A percentile compares a stretch with the other conserved stretches of the same genome.
These are phyloP conservation scores for Lepiota brunneoincarnata DNA, from an alignment of 768 basidiomycete species.

Conservation along the genomic window DNA sequence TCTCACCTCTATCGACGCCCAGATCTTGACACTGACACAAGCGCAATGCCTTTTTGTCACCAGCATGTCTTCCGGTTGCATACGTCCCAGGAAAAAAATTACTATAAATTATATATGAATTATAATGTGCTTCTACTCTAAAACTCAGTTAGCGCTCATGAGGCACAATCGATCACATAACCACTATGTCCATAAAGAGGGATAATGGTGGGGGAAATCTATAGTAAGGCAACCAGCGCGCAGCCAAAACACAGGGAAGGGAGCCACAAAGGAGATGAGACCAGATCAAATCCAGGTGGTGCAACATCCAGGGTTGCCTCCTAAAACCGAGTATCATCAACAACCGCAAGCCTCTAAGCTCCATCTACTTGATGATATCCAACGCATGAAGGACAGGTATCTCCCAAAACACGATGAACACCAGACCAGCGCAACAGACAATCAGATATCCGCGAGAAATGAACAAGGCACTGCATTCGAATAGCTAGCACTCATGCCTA, in stretches of 20 bases:
- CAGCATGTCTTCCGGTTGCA: neutral
- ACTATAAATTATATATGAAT: neutral
- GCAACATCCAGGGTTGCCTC: neutral
- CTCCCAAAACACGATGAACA: too few species aligned
- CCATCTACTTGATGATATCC: too few species aligned
- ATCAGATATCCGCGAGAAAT: neutral
- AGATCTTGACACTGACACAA: too few species aligned
- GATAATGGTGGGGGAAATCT: neutral
- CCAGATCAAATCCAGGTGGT: neutral
- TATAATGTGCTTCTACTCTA: constrained; percentile 1
- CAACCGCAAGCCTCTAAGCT: too few species aligned
- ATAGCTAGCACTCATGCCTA: neutral
- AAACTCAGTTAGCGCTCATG: neutral
- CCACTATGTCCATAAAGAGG: neutral
- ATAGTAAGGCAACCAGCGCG: neutral
- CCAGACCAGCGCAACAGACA: neutral
- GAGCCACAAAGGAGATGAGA: neutral
- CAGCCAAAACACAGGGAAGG: neutral
- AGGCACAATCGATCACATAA: constrained; percentile 1
- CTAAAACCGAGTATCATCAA: too few species aligned
- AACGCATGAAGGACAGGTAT: too few species aligned
- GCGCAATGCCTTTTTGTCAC: neutral
- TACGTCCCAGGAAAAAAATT: neutral
- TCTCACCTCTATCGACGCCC: too few species aligned
- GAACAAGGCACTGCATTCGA: neutral